Conservation (phyloP, 1,284 basidiomycete species). For the Tremellales sp. region DNA sequence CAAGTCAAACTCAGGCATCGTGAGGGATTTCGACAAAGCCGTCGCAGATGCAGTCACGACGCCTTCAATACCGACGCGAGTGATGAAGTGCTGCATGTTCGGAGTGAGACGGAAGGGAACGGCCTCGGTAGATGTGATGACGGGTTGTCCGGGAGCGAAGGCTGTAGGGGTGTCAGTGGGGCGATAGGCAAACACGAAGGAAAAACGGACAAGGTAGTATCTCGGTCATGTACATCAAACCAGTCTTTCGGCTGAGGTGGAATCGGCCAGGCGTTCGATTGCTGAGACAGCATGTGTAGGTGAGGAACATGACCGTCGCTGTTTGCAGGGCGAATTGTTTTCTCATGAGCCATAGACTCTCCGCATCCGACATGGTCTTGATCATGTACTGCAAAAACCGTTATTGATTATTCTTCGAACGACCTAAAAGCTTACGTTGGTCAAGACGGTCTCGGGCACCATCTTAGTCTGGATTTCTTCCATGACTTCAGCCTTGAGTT, state of each 20-base stretch:
- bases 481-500: constrained; percentile 71
- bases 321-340: constrained; percentile 94
- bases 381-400: constrained; percentile 71
- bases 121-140: constrained; percentile 74
- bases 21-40: constrained; percentile 84
- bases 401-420: constrained; percentile 4
- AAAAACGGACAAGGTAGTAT: constrained; percentile 67
- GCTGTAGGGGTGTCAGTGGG: constrained; percentile 38
- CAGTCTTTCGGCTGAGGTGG: constrained; percentile 82
- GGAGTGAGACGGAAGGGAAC: constrained; percentile 97
- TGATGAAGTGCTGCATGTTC: constrained; percentile 92
- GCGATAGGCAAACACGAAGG: neutral
- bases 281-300: constrained; percentile 80
- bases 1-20: constrained; percentile 78
- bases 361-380: constrained; percentile 74
- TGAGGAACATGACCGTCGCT: constrained; percentile 87
- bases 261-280: constrained; percentile 81
- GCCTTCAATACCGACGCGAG: constrained; percentile 85
- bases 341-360: constrained; percentile 92
- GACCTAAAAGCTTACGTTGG: constrained; percentile 58
- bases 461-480: constrained; percentile 88
- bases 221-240: constrained; percentile 86
- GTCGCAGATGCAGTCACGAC: constrained; percentile 80
- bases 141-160: constrained; percentile 56
- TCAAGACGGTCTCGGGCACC: constrained; percentile 83